Evolutionary conservation across 768 basidiomycete genomes (phyloP).

Genomic region (Roridomyces roridus): DNA sequence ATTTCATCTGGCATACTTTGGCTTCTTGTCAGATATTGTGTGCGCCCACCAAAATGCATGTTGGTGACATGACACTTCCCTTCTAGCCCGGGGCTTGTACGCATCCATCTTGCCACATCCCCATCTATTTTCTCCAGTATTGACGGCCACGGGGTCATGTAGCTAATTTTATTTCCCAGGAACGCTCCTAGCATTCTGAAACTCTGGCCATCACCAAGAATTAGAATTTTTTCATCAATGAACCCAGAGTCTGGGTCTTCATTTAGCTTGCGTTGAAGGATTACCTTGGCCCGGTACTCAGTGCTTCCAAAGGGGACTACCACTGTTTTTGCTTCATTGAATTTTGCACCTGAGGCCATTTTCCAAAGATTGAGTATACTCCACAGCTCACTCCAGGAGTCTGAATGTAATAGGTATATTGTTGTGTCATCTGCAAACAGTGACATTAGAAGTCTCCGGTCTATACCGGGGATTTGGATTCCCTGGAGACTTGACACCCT

Average conservation of each 20-base stretch:
- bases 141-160: conserved; percentile 5
- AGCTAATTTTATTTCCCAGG: conserved; percentile 4
- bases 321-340: conserved; percentile 47
- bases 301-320: conserved; percentile 41
- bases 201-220: background rate
- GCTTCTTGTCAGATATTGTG: conserved; percentile 31
- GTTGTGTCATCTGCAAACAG: conserved; percentile 52
- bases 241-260: background rate
- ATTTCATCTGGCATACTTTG: conserved; percentile 33
- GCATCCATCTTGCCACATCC: background rate
- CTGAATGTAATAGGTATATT: conserved; percentile 36
- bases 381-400: conserved; percentile 32
- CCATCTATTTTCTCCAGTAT: conserved; percentile 6
- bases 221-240: conserved; percentile 1
- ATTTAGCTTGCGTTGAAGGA: conserved; percentile 1
- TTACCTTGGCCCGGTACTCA: conserved; percentile 21
- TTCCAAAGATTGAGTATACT: conserved; percentile 45
- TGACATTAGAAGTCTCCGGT: conserved; percentile 32
- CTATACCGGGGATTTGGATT: conserved; percentile 22
- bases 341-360: conserved; percentile 43
- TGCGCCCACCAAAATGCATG: conserved; percentile 25
- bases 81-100: conserved; percentile 10
- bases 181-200: conserved; percentile 3
- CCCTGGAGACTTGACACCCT: conserved; percentile 36
- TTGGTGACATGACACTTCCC: conserved; percentile 25